Evolutionary conservation across 495 filamentous ascomycete genomes (phyloP).

Genomic region (Tricharina praecox): DNA sequence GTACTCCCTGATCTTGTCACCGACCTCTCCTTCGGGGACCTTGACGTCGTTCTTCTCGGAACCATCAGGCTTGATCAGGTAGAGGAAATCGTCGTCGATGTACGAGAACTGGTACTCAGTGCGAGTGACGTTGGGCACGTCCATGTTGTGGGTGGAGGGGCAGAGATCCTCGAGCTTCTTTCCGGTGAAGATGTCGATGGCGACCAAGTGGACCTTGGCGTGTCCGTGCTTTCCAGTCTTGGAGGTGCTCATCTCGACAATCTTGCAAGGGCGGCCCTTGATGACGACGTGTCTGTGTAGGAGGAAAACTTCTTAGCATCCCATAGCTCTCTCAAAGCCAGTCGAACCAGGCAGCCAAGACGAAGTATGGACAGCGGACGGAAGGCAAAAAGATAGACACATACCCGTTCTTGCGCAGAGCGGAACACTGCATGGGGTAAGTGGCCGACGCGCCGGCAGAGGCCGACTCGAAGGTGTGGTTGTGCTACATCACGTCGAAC

Average conservation of each 20-base stretch:
- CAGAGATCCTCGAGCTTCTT: conserved; percentile 99
- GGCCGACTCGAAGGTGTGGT: conserved; percentile 77
- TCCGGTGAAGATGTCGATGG: conserved; percentile 95
- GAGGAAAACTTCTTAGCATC: no score
- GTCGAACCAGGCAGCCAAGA: no score
- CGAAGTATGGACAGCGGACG: neutral
- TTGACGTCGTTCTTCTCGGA: conserved; percentile 86
- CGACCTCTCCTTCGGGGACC: conserved; percentile 74
- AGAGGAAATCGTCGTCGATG: conserved; percentile 74
- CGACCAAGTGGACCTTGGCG: conserved; percentile 97
- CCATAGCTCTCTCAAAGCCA: no score
- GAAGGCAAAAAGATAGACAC: conserved; percentile 4
- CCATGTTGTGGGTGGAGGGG: conserved; percentile 99
- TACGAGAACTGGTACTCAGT: conserved; percentile 66
- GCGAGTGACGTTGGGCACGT: conserved; percentile 81
- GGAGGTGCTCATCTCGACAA: conserved; percentile 98
- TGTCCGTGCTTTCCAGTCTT: conserved; percentile 99
- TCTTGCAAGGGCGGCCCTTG: conserved; percentile 98
- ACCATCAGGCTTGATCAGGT: conserved; percentile 68
- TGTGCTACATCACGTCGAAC: no score
- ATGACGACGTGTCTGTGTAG: conserved; percentile 60
- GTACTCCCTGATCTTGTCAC: conserved; percentile 53
- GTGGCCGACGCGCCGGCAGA: conserved; percentile 88
- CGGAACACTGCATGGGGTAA: conserved; percentile 97
- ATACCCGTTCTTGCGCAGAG: conserved; percentile 93